phyloP scores from a whole-genome alignment of 495 filamentous ascomycete genomes.

The Penicillium pulvis region DNA sequence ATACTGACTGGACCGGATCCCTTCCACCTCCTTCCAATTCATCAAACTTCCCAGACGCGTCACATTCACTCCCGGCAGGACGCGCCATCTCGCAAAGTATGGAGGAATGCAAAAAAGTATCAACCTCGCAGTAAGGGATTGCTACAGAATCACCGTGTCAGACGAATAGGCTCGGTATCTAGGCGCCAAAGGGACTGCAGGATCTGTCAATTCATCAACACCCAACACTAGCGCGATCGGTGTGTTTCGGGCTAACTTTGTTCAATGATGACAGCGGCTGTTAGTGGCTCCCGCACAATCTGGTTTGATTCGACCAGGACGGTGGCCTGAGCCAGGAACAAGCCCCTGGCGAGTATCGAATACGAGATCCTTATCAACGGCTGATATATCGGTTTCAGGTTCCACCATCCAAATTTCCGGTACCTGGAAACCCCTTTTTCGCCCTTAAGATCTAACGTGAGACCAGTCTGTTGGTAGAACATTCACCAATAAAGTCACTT shows the following conservation, averaged over 20 bases:
- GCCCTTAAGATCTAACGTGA: neutral
- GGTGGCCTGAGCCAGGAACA: neutral
- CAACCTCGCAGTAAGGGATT: neutral
- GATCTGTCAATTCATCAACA: neutral
- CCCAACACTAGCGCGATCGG: conserved; percentile 7
- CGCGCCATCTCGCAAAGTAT: neutral
- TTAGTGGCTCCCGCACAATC: neutral
- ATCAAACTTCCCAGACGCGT: neutral
- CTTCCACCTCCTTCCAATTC: neutral
- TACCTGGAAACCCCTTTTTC: neutral
- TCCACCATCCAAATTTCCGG: neutral
- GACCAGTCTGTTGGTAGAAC: too few species aligned
- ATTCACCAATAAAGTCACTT: too few species aligned
- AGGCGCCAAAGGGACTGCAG: neutral
- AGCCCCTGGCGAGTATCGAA: neutral
- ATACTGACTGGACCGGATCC: too few species aligned
- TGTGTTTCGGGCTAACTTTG: conserved; percentile 4
- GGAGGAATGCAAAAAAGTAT: neutral
- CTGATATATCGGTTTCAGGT: neutral
- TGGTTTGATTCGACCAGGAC: neutral
- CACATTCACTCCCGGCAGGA: neutral
- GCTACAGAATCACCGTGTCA: conserved; percentile 7
- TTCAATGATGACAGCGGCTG: neutral
- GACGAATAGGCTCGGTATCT: neutral
- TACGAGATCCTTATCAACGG: neutral